Evolutionary conservation across 495 filamentous ascomycete species (phyloP).

Genomic region (Symbiotaphrina buchneri): DNA sequence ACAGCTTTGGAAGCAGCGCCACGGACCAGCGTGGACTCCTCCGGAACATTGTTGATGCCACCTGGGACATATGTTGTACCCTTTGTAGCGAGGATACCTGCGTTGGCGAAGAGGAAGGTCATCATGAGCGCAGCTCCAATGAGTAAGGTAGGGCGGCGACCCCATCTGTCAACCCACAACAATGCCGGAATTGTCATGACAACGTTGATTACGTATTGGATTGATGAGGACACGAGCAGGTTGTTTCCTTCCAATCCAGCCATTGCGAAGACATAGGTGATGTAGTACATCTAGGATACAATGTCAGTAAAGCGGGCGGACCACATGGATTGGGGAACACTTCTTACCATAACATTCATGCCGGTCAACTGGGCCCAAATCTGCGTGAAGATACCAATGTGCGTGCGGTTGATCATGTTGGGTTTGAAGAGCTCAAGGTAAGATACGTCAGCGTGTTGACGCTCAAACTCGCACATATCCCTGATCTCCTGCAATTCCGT

Average conservation of each 20-base stretch:
- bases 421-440: conserved; percentile 49
- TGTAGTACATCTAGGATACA: no score
- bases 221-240: conserved; percentile 40
- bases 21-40: conserved; percentile 9
- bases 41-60: conserved; percentile 10
- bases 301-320: no score
- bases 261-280: conserved; percentile 62
- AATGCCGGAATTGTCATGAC: conserved; percentile 31
- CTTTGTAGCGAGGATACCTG: conserved; percentile 33
- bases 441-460: conserved; percentile 31
- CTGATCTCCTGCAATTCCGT: conserved; percentile 50
- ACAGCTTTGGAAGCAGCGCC: conserved; percentile 13
- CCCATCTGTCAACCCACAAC: conserved; percentile 32
- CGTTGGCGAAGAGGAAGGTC: conserved; percentile 45
- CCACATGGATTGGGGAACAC: no score
- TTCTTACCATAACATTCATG: conserved; percentile 84
- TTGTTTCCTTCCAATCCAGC: conserved; percentile 35
- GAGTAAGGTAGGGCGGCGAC: conserved; percentile 37
- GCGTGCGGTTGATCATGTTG: conserved; percentile 51
- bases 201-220: conserved; percentile 55
- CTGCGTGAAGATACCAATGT: conserved; percentile 56
- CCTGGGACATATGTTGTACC: conserved; percentile 8
- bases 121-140: conserved; percentile 44
- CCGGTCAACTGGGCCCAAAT: conserved; percentile 72
- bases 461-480: conserved; percentile 47